Conservation (phyloP, 2,329 filamentous ascomycete genomes). For the Aureobasidium sp. region DNA sequence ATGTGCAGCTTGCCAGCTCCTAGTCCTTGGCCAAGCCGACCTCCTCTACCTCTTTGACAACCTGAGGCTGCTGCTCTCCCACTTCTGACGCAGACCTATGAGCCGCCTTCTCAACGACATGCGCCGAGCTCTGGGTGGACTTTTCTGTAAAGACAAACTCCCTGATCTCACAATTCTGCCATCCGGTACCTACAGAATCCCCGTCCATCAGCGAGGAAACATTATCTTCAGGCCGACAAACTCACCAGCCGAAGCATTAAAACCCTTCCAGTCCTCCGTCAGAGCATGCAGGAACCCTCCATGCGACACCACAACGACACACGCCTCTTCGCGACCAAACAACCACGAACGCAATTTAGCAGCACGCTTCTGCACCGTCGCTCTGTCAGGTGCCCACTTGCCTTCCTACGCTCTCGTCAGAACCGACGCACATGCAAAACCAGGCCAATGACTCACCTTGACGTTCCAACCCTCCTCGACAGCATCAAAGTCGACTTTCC, state of each 20-base stretch:
- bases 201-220: background rate
- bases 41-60: conserved; percentile 1
- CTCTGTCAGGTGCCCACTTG: conserved; percentile 39
- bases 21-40: background rate
- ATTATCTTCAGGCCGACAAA: background rate
- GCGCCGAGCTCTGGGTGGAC: background rate
- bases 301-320: conserved; percentile 73
- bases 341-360: conserved; percentile 55
- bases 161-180: conserved; percentile 8
- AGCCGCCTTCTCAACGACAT: background rate
- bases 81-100: background rate
- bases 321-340: conserved; percentile 46
- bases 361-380: conserved; percentile 56
- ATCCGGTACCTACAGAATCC: background rate
- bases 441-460: conserved; percentile 46
- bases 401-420: conserved; percentile 22
- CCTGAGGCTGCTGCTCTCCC: background rate
- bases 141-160: conserved; percentile 3
- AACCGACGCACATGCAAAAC: background rate
- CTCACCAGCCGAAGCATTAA: background rate
- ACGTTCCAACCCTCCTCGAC: conserved; percentile 59
- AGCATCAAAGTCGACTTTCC: conserved; percentile 55
- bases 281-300: conserved; percentile 80
- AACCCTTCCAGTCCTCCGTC: conserved; percentile 70
- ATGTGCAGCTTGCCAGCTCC: background rate